Conservation (phyloP, 805 yeast species). For the Suhomyces sp. region DNA sequence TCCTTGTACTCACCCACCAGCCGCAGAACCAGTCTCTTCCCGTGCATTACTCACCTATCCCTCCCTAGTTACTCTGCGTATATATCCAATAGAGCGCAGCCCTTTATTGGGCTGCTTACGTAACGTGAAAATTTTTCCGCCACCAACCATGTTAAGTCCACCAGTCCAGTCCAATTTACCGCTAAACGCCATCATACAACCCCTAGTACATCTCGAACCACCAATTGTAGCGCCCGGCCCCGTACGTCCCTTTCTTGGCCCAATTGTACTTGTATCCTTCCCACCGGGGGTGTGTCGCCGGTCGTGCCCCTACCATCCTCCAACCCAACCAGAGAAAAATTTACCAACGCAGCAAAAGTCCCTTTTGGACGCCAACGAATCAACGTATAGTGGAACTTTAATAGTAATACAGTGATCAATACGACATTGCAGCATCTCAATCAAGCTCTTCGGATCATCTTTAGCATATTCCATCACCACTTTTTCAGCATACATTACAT, state of each 20-base stretch:
- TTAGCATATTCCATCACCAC: neutral
- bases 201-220: neutral
- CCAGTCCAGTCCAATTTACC: neutral
- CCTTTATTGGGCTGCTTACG: neutral
- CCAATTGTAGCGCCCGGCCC: neutral
- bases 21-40: neutral
- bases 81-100: slow-evolving; percentile 1
- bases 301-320: slow-evolving; percentile 1
- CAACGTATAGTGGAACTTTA: neutral
- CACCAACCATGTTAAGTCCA: neutral
- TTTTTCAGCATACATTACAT: neutral
- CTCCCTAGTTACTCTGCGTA: neutral
- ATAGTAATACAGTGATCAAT: neutral
- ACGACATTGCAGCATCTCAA: neutral
- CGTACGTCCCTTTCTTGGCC: neutral
- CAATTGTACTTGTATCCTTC: neutral
- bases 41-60: neutral
- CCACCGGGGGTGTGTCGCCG: too few species aligned
- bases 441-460: neutral
- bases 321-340: neutral
- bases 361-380: neutral
- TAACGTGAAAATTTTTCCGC: neutral
- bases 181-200: neutral
- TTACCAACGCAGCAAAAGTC: slow-evolving; percentile 1
- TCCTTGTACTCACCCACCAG: neutral